Evolutionary conservation across 2,329 filamentous ascomycete species (phyloP), one percentile per base, ranked within the genome.

Genomic region (Curvularia spicifera): DNA sequence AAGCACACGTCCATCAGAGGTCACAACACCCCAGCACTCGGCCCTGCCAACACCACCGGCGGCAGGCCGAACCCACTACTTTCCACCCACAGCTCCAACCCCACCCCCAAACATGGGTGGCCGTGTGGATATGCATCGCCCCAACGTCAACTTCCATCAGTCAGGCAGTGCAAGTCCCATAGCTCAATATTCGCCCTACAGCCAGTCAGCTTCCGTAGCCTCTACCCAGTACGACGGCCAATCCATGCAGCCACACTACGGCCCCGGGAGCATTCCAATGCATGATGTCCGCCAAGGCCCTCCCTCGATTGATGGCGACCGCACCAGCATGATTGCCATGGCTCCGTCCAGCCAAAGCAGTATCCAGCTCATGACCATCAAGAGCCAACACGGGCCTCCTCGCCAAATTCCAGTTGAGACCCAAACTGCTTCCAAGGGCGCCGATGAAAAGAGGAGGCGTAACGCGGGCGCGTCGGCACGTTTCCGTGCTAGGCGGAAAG

Each of bases 401-500:
- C 82, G 85, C 53, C 80, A 83, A 62, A 86, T 93, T 48, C 88
- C 89, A 13, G 87, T 94, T 9, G 91, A 96, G 72, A 87, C 91
- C 43, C 89, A 91, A 66, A 89, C 91, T 68, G 92, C 89, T 12
- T 96, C 92, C 12, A 89, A 88, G 65, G 87, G 91, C 68, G 90
- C 91, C 39, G 91, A 95, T 70, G 91, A 96, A 76, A 96, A 95
- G 78, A 84, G 92, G 55, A 89, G 90, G 74, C 86, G 91, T 51
- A 96, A 96, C 71, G 92, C 92, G 40, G 90, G 90, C 47, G 92
- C 92, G 5, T 96, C 91, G 56, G 91, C 91, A 47, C 85, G 92
- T 58, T 95, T 96, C 65, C 85, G 92, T 54, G 87, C 88, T 71
- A 85, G 93, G 59, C 88, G 92, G 71, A 96, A 96, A 78, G 91